phyloP scores from a whole-genome alignment of 768 basidiomycete genomes.

The Boletus fagicola region DNA sequence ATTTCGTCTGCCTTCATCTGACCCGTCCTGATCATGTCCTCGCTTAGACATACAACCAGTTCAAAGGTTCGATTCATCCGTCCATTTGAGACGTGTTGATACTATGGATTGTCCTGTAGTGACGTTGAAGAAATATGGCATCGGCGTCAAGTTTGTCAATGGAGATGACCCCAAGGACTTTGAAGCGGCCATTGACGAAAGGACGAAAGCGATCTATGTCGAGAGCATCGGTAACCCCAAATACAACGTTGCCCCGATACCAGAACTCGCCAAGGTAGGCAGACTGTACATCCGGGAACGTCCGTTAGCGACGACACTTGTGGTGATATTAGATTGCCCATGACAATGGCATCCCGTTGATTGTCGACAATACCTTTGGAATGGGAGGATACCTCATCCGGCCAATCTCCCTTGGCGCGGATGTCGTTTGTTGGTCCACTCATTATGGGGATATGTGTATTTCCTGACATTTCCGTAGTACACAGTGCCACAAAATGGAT shows the following conservation, averaged over 20 bases:
- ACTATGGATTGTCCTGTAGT: conserved; percentile 34
- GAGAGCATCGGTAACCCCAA: conserved; percentile 66
- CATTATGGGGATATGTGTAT: not conserved
- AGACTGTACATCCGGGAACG: too few relatives aligned
- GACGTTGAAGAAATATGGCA: conserved; percentile 53
- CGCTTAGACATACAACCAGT: conserved; percentile 56
- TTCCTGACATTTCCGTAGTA: conserved; percentile 29
- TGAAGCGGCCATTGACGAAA: conserved; percentile 54
- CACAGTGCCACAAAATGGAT: conserved; percentile 70
- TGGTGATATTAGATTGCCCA: conserved; percentile 52
- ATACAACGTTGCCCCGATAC: conserved; percentile 53
- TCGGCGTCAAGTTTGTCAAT: conserved; percentile 53
- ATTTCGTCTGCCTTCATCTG: not conserved
- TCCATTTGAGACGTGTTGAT: not conserved
- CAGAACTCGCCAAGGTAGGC: conserved; percentile 52
- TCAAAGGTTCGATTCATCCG: conserved; percentile 45
- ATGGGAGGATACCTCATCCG: conserved; percentile 56
- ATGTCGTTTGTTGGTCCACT: conserved; percentile 45
- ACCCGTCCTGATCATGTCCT: not conserved
- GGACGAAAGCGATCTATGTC: conserved; percentile 59
- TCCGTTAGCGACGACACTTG: not conserved
- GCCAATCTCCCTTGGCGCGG: conserved; percentile 56
- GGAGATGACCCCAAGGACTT: conserved; percentile 47
- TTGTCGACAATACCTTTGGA: conserved; percentile 67
- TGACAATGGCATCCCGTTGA: conserved; percentile 54